Evolutionary conservation across 345 rosid genomes (phyloP).

Genomic region (Physaria fendleri): DNA sequence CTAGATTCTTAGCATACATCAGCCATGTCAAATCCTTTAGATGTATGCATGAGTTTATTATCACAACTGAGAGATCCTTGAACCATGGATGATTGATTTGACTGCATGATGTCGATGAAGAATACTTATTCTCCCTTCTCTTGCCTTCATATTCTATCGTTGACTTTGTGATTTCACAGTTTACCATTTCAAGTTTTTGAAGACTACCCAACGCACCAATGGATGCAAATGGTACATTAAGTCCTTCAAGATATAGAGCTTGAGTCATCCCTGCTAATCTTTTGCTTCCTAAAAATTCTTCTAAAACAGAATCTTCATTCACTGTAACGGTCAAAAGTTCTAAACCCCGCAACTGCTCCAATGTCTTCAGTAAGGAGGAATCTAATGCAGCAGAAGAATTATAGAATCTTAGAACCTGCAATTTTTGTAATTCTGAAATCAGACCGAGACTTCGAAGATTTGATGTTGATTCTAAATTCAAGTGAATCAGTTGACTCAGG

Average conservation of each 20-base stretch:
- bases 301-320: neutral
- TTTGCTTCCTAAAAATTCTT: neutral
- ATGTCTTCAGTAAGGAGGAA: neutral
- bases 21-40: conserved; percentile 15
- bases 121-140: neutral
- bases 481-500: conserved; percentile 13
- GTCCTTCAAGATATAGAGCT: neutral
- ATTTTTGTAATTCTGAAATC: neutral
- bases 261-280: neutral
- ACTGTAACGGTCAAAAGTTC: conserved; percentile 1
- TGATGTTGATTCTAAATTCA: conserved; percentile 7
- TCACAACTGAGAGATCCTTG: conserved; percentile 2
- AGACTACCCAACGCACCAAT: neutral
- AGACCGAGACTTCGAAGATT: neutral
- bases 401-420: conserved; percentile 14
- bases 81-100: neutral
- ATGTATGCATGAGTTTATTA: neutral
- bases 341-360: neutral
- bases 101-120: neutral
- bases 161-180: neutral
- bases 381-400: neutral
- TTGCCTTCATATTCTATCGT: neutral
- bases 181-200: neutral
- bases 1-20: neutral
- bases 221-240: neutral